phyloP scores from a whole-genome alignment of 148 eudicot genomes.

The Vaccinium darrowii region DNA sequence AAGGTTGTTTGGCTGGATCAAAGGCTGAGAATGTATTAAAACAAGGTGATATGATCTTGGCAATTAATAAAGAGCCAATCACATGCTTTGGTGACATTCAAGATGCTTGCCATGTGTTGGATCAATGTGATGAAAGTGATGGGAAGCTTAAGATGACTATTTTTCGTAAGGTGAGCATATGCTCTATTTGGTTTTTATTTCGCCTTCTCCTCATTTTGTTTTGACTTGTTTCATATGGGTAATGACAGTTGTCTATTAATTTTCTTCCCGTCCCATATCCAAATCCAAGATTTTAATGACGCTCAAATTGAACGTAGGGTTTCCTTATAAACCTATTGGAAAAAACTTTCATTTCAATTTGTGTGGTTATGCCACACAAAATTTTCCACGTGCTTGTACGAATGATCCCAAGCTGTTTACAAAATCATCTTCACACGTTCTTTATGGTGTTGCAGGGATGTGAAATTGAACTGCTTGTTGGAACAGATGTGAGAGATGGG shows the following conservation, averaged over 20 bases:
- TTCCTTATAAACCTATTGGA: not conserved
- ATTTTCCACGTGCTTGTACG: not conserved
- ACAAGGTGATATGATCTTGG: slow-evolving; percentile 95
- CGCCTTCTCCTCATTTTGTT: not conserved
- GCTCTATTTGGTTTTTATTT: not conserved
- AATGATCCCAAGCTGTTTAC: not conserved
- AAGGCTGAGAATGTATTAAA: slow-evolving; percentile 77
- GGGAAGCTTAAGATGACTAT: slow-evolving; percentile 72
- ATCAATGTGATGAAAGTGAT: slow-evolving; percentile 48
- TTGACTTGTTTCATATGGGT: not conserved
- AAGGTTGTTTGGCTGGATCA: slow-evolving; percentile 97
- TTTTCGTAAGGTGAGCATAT: slow-evolving; percentile 71
- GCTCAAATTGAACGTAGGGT: not conserved
- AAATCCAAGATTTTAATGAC: not conserved
- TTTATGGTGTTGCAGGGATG: slow-evolving; percentile 54
- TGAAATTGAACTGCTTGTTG: slow-evolving; percentile 76
- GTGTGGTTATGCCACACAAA: not conserved
- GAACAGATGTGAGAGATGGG: slow-evolving; percentile 95
- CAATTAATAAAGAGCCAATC: slow-evolving; percentile 75
- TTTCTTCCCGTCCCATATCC: not conserved
- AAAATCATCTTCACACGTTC: slow-evolving; percentile 2
- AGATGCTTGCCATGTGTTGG: slow-evolving; percentile 78
- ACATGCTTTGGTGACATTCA: slow-evolving; percentile 88
- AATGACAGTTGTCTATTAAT: not conserved
- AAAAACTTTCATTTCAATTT: not conserved